Evolutionary conservation across 306 rosid genomes (phyloP).

Genomic region (Canavalia ensiformis): DNA sequence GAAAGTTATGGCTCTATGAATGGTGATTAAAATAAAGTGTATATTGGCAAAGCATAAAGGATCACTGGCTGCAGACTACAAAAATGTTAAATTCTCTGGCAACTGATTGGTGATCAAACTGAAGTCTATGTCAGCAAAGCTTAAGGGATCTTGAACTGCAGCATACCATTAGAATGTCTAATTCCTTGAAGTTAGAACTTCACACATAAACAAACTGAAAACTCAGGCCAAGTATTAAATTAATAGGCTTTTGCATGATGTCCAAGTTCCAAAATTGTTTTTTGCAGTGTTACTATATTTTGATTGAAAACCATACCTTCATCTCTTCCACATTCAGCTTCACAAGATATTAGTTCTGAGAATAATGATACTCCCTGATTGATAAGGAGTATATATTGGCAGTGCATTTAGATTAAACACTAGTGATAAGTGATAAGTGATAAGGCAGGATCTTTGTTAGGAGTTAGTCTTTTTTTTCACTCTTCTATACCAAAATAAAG

Average conservation of each 20-base stretch:
- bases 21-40: neutral
- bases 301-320: conserved; percentile 26
- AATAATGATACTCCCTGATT: conserved; percentile 11
- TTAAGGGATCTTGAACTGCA: conserved; percentile 64
- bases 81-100: too few species aligned
- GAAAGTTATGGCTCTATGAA: neutral
- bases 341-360: neutral
- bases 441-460: conserved; percentile 4
- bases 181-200: neutral
- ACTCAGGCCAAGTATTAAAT: neutral
- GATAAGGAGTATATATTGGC: conserved; percentile 38
- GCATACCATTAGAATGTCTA: conserved; percentile 54
- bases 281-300: neutral
- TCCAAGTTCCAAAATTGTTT: neutral
- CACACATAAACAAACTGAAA: neutral
- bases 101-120: neutral
- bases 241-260: neutral
- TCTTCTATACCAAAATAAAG: conserved; percentile 17
- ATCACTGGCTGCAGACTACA: conserved; percentile 50
- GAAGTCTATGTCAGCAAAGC: conserved; percentile 48
- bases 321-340: conserved; percentile 8
- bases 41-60: conserved; percentile 60
- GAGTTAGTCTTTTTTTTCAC: neutral
- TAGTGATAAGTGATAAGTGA: neutral
- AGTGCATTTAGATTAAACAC: conserved; percentile 57